Base-by-base conservation (phyloP, 768 basidiomycete genomes). In the Rhodotorula diobovata region DNA sequence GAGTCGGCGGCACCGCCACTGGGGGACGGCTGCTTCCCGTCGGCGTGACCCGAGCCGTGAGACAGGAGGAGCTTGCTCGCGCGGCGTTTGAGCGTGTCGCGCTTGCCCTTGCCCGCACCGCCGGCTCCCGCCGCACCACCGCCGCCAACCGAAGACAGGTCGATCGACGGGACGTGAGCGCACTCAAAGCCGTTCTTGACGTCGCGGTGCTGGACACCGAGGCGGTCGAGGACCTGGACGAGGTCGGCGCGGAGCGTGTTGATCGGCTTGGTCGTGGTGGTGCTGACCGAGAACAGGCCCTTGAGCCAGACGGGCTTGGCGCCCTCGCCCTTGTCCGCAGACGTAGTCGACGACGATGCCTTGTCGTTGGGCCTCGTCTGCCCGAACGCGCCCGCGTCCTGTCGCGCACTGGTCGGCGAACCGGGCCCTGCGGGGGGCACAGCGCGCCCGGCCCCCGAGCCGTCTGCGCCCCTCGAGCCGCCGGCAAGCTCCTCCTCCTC, bases 271-370 rank as follows among this genome's bases (percentile, higher is more conserved):
- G 93, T 93, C 37, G 93, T 90, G 4, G 96, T 99, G 12, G 96
- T 99, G 11, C 91, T 89, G 53, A 99, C 96, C 76, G 92, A 93
- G 83, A 99, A 97, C 60, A 99, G 79, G 12, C 96, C 96, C 81
- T 98, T 99, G 78, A 98, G 82, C 81, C 91, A 95, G 57, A 97
- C 87, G 2, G 96, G 91, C 82, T 97, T 98, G 78, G 91, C 89
- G 67, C 91, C 89, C 81, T 87, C 88, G 74, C 84, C 82, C n/a
- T 66, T 60, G 35, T 68, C 67, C 30, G n/a, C n/a, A n/a, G n/a
- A n/a, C n/a, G n/a, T n/a, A n/a, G n/a, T 8, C 35, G 61, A 34
- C 30, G 14, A 16, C 14, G 55, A 16, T 25, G 35, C 45, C 7
- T 15, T n/a, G 20, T 46, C 56, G 18, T 63, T 55, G 37, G 61